phyloP scores from a whole-genome alignment of 176 grass and related monocot genomes.

The Thalia dealbata region DNA sequence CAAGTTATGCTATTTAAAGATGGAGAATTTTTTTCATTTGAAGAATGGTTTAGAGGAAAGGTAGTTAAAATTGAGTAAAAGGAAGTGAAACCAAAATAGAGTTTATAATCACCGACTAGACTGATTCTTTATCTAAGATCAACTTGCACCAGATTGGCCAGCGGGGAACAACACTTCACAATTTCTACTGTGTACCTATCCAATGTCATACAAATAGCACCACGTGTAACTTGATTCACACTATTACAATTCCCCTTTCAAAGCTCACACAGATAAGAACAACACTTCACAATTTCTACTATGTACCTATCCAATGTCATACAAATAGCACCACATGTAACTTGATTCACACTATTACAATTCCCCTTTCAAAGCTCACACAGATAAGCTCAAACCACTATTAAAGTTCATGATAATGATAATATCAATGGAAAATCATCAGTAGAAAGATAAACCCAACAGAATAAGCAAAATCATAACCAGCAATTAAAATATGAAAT shows the following conservation, averaged over 20 bases:
- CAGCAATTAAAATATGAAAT: constrained; percentile 12
- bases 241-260: no score
- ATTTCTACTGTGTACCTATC: not conserved
- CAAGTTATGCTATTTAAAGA: not conserved
- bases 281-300: not conserved
- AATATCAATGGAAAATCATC: not conserved
- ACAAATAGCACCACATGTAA: not conserved
- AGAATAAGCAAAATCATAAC: not conserved
- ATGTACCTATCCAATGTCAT: not conserved
- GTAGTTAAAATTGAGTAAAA: not conserved
- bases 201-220: not conserved
- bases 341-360: not conserved
- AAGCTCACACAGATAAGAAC: not conserved
- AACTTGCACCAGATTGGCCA: not conserved
- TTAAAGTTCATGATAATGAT: not conserved
- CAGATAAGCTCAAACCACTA: no score
- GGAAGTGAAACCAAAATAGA: no score
- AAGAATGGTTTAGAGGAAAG: not conserved
- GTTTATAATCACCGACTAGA: not conserved
- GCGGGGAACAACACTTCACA: not conserved
- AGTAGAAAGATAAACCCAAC: not conserved
- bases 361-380: no score
- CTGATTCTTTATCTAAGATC: not conserved
- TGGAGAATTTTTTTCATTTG: not conserved
- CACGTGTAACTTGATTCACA: not conserved